Evolutionary conservation across 1,284 basidiomycete species (phyloP).

Genomic region (Filobasidium uniguttulatum): DNA sequence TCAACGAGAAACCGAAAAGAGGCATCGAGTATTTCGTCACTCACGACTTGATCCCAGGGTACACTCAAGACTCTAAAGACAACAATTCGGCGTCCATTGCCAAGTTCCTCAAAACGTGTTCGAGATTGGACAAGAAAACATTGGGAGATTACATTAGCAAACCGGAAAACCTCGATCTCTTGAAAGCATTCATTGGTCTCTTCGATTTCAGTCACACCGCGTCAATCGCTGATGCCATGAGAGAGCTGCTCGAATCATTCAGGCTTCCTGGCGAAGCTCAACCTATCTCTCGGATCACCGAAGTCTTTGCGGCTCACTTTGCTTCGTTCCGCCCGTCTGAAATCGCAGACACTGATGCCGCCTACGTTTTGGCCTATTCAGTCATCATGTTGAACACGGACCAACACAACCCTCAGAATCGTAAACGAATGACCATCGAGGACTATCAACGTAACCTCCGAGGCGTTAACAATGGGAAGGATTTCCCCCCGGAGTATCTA

Average conservation of each 20-base stretch:
- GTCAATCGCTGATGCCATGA: conserved; percentile 85
- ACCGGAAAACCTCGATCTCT: conserved; percentile 70
- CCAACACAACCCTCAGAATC: conserved; percentile 87
- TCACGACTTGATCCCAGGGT: conserved; percentile 53
- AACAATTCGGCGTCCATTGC: conserved; percentile 47
- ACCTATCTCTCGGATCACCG: conserved; percentile 86
- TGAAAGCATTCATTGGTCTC: conserved; percentile 74
- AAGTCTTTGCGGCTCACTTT: conserved; percentile 84
- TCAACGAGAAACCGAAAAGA: conserved; percentile 90
- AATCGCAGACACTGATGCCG: conserved; percentile 81
- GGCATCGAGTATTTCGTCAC: conserved; percentile 84
- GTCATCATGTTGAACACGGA: conserved; percentile 99
- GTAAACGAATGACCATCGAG: conserved; percentile 89
- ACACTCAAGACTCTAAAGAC: conserved; percentile 29
- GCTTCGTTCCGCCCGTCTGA: conserved; percentile 75
- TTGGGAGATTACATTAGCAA: conserved; percentile 88
- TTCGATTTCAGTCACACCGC: conserved; percentile 89
- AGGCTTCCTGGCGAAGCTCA: conserved; percentile 90
- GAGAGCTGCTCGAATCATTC: conserved; percentile 87
- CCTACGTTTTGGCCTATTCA: conserved; percentile 87
- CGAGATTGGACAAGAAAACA: conserved; percentile 80
- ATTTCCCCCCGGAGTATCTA: conserved; percentile 76
- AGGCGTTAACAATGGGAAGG: conserved; percentile 74
- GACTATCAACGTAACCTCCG: conserved; percentile 87
- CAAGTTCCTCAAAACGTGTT: conserved; percentile 70